These are phyloP conservation scores for Aspergillus neoniger DNA, from an alignment of 2,329 filamentous ascomycete genomes.

Conservation along the genomic window DNA sequence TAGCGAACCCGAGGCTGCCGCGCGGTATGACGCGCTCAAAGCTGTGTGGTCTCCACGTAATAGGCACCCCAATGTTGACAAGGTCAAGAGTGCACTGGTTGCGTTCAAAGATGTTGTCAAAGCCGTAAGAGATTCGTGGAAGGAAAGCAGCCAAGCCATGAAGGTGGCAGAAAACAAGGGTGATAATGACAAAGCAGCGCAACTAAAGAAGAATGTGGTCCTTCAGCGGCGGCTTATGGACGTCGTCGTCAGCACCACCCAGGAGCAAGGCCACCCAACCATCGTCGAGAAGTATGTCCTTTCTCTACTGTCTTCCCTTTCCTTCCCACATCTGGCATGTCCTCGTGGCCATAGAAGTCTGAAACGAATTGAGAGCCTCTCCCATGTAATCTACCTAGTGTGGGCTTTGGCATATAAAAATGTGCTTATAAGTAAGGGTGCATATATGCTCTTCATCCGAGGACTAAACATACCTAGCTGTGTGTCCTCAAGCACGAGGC, in stretches of 20 bases:
- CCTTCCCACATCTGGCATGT: constrained; percentile 26
- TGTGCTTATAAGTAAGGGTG: constrained; percentile 33
- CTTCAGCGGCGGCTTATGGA: constrained; percentile 61
- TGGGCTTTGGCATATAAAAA: constrained; percentile 28
- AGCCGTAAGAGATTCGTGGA: constrained; percentile 63
- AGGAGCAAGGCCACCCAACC: constrained; percentile 48
- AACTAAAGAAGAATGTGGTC: constrained; percentile 59
- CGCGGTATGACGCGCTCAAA: constrained; percentile 62
- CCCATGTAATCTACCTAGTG: constrained; percentile 38
- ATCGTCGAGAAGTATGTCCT: constrained; percentile 54
- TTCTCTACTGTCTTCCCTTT: constrained; percentile 18
- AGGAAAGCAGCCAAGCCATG: constrained; percentile 57
- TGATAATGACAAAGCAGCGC: constrained; percentile 54
- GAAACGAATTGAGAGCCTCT: constrained; percentile 38
- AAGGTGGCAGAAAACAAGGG: constrained; percentile 61
- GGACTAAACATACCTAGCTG: constrained; percentile 12
- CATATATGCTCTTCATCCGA: constrained; percentile 16
- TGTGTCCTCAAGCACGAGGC: constrained; percentile 12
- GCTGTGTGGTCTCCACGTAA: constrained; percentile 62
- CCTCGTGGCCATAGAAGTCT: constrained; percentile 37
- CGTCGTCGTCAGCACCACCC: constrained; percentile 47
- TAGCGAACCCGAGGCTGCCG: constrained; percentile 54
- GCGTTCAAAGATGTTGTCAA: constrained; percentile 63
- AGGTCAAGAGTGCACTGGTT: constrained; percentile 57
- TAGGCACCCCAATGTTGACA: constrained; percentile 50